phyloP scores from a whole-genome alignment of 805 yeast genomes.

The Starmerella floris region DNA sequence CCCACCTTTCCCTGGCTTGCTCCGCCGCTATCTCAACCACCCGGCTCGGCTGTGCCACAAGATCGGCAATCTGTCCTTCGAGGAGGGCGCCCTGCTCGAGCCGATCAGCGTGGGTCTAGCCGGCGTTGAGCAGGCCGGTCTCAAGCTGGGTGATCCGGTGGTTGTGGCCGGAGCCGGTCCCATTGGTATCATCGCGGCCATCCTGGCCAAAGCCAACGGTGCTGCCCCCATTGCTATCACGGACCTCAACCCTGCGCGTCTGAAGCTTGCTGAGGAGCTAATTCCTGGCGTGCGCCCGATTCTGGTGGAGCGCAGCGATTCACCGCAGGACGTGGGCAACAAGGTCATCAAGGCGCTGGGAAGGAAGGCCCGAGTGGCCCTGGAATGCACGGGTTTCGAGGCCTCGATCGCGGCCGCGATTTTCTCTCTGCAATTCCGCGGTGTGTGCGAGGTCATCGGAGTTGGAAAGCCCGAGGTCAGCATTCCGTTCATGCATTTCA shows the following conservation, averaged over 20 bases:
- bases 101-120: slow-evolving; percentile 43
- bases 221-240: slow-evolving; percentile 41
- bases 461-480: slow-evolving; percentile 38
- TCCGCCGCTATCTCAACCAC: slow-evolving; percentile 29
- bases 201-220: slow-evolving; percentile 40
- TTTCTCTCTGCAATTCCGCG: slow-evolving; percentile 37
- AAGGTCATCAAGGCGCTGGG: slow-evolving; percentile 28
- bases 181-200: slow-evolving; percentile 40
- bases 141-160: slow-evolving; percentile 38
- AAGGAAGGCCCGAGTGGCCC: slow-evolving; percentile 35
- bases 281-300: slow-evolving; percentile 38
- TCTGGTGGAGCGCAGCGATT: slow-evolving; percentile 32
- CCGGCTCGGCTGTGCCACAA: slow-evolving; percentile 30
- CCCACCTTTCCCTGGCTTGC: slow-evolving; percentile 29
- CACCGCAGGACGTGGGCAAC: slow-evolving; percentile 25
- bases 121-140: slow-evolving; percentile 37
- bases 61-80: slow-evolving; percentile 33
- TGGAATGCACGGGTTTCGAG: slow-evolving; percentile 47
- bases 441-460: slow-evolving; percentile 37
- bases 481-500: slow-evolving; percentile 43
- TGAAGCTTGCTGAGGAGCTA: slow-evolving; percentile 35
- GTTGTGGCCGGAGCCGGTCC: slow-evolving; percentile 47
- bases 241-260: slow-evolving; percentile 35
- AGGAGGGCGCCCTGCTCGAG: slow-evolving; percentile 44
- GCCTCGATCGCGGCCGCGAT: slow-evolving; percentile 36